Evolutionary conservation across 228 moss, liverwort and hornwort species (phyloP), one percentile per base, ranked within the genome.

Genomic region (Sphagnum fallax): DNA sequence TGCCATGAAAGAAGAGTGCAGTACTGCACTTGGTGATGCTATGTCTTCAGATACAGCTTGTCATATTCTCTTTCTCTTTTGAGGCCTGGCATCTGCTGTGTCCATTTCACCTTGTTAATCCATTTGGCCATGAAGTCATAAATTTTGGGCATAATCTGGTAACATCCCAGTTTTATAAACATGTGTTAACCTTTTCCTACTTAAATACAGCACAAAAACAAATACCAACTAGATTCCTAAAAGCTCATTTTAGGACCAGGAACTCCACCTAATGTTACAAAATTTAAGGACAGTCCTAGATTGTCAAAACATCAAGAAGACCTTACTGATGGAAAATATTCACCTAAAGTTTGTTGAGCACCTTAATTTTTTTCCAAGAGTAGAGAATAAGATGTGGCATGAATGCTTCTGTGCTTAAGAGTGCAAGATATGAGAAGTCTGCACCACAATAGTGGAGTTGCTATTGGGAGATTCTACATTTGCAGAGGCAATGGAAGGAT

Each of bases 301-400:
- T 53, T 0, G 6, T 53, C 11, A 6, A 6, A 53, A 53, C 8
- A 6, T 11, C 53, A 6, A 53, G 6, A 11, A 11, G 6, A 11
- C 53, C 6, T 6, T 11, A 5, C 48, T 62, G 49, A 7, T n/a
- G 51, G 11, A 8, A 71, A 51, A 61, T 16, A 8, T 16, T 16
- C 16, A 16, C 16, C 16, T 4, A 48, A 65, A 53, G 66, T 71
- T 0, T 5, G 51, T 16, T 15, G 18, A 4, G 65, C 71, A 97
- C 96, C 96, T 97, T 91, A 80, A 93, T 93, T 66, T 90, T 93
- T 80, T 97, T 97, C 96, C 96, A 97, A 67, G 93, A 97, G 80
- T 89, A 93, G 12, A 97, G 83, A 52, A 97, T 93, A 69, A 97
- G 83, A 75, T 97, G 96, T 83, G 91, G 96, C 96, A 97, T 97